A percentile compares a stretch with the other conserved stretches of the same genome.
These are phyloP conservation scores for Gracilaria caudata DNA, from an alignment of 23 red algal genomes.

Conservation along the genomic window DNA sequence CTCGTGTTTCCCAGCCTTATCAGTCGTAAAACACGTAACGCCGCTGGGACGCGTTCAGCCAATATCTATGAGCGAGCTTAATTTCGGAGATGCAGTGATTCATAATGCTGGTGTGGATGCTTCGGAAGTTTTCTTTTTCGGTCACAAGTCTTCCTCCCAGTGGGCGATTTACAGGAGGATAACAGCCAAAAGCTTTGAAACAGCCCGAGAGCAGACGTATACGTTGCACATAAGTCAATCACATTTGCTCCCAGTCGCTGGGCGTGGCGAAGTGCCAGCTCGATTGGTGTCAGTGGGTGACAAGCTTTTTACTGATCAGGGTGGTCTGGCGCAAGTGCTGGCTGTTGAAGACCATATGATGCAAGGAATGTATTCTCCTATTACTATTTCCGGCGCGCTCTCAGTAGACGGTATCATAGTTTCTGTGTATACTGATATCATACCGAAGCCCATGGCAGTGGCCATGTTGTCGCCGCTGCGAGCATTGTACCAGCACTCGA, in stretches of 20 bases:
- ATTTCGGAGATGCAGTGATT: conserved; percentile 28
- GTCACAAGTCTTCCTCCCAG: conserved; percentile 38
- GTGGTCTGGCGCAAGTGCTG: conserved; percentile 12
- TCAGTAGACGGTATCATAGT: conserved; percentile 47
- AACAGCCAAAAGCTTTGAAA: conserved; percentile 4
- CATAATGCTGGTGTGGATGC: neutral
- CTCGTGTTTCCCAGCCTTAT: conserved; percentile 38
- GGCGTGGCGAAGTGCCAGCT: conserved; percentile 24
- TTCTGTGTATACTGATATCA: conserved; percentile 38
- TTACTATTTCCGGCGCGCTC: conserved; percentile 11
- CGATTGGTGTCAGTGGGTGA: conserved; percentile 20
- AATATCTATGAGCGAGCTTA: neutral
- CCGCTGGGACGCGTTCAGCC: neutral
- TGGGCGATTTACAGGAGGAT: conserved; percentile 28
- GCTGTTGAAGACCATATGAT: conserved; percentile 34
- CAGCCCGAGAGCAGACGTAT: neutral
- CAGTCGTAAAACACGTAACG: neutral
- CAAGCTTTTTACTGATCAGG: conserved; percentile 38
- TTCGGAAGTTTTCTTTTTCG: conserved; percentile 47
- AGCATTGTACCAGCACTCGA: conserved; percentile 21
- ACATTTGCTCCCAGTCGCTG: conserved; percentile 38
- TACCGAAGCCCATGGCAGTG: conserved; percentile 10
- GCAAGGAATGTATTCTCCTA: conserved; percentile 47
- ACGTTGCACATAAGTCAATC: conserved; percentile 24
- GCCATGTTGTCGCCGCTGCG: conserved; percentile 42